A percentile compares a stretch with the other conserved stretches of the same genome.
Conservation (phyloP, 148 eudicot species). For the Diospyros kaki region DNA sequence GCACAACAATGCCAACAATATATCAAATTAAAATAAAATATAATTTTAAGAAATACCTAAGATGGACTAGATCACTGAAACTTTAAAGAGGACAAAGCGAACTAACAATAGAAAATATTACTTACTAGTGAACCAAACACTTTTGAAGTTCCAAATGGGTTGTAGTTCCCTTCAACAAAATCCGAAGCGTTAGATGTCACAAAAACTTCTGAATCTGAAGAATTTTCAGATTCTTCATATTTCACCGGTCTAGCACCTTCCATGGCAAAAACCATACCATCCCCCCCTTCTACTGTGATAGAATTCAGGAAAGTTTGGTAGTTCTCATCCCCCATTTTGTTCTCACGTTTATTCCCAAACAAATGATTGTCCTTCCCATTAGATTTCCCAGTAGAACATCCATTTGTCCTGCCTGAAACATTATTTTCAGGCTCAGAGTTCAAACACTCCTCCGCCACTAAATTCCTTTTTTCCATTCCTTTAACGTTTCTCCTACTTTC, state of each 20-base stretch:
- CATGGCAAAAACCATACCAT: not conserved
- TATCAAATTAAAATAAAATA: not conserved
- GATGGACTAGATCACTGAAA: not conserved
- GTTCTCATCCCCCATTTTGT: not conserved
- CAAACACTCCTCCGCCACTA: not conserved
- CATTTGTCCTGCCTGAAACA: not conserved
- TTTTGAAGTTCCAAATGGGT: slow-evolving; percentile 13
- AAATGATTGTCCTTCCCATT: not conserved
- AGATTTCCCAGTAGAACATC: not conserved
- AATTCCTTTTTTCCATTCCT: slow-evolving; percentile 5
- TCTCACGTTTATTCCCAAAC: not conserved
- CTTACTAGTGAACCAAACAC: slow-evolving; percentile 20
- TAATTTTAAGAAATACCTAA: not conserved
- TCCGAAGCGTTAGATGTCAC: slow-evolving; percentile 8
- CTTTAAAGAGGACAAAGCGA: not conserved
- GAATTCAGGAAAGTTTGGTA: not conserved
- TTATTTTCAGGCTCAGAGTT: not conserved
- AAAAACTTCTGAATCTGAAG: slow-evolving; percentile 12
- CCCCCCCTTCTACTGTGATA: not conserved
- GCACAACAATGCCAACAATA: not conserved
- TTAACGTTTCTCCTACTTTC: not conserved
- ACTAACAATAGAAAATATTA: not conserved
- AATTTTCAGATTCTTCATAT: slow-evolving; percentile 17
- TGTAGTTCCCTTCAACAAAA: not conserved
- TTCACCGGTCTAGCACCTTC: slow-evolving; percentile 2